Conservation (phyloP, 306 rosid species). For the Medicago truncatula region MtrunA17r5.0-ANR NC_053049.1:6100501-6101000, state of each 20-base stretch:
- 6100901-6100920: too few species aligned
- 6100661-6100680: conserved; percentile 25
- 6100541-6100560: conserved; percentile 96
- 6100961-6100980: background rate
- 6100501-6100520: conserved; percentile 76
- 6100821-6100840: conserved; percentile 33
- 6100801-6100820: conserved; percentile 9
- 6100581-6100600: conserved; percentile 83
- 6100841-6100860: background rate
- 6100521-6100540: conserved; percentile 94
- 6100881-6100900: conserved; percentile 13
- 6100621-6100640: conserved; percentile 83
- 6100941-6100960: conserved; percentile 9
- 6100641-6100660: conserved; percentile 92
- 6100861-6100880: conserved; percentile 8
- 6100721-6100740: background rate
- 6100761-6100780: conserved; percentile 7
- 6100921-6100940: conserved; percentile 40
- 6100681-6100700: conserved; percentile 40
- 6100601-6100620: conserved; percentile 86
- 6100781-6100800: conserved; percentile 2
- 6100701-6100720: conserved; percentile 17
- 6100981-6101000: conserved; percentile 7
- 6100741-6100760: conserved; percentile 1
- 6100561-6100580: conserved; percentile 95